Conservation (phyloP, 495 filamentous ascomycete genomes). For the Darksidea phi region DNA sequence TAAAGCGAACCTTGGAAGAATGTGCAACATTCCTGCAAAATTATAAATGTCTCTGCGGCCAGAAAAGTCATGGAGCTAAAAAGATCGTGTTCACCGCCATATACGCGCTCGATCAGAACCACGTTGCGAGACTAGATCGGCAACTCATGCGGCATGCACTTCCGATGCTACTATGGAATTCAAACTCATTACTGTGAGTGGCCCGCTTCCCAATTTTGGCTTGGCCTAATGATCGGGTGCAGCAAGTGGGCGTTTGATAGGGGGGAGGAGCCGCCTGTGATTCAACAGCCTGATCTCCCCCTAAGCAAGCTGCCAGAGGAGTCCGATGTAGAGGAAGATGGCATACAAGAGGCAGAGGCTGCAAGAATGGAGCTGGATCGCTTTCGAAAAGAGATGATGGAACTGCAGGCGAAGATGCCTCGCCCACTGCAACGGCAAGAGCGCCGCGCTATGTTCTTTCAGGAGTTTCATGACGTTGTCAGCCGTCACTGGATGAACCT, state of each 20-base stretch:
- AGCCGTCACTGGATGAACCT: not conserved
- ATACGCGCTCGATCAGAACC: not conserved
- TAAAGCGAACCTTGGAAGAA: constrained; percentile 9
- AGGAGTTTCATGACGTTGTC: constrained; percentile 4
- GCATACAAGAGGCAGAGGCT: not conserved
- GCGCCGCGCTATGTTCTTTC: not conserved
- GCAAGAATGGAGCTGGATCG: not conserved
- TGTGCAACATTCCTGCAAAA: constrained; percentile 6
- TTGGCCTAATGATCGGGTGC: not conserved
- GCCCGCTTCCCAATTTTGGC: not conserved
- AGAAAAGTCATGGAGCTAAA: constrained; percentile 9
- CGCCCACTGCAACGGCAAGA: constrained; percentile 4
- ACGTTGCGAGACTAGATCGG: not conserved
- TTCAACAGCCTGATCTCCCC: constrained; percentile 1
- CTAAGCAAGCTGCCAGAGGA: not conserved
- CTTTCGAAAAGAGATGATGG: constrained; percentile 5
- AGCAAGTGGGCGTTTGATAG: constrained; percentile 5
- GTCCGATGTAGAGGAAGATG: not conserved
- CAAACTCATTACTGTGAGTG: constrained; percentile 2
- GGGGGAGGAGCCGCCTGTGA: constrained; percentile 2
- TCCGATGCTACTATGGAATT: constrained; percentile 7
- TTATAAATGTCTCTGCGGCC: constrained; percentile 4
- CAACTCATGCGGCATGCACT: constrained; percentile 7
- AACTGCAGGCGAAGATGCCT: constrained; percentile 1
- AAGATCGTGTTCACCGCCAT: not conserved